These are phyloP conservation scores for Mycena rebaudengoi DNA, from an alignment of 768 basidiomycete genomes.

Conservation along the genomic window DNA sequence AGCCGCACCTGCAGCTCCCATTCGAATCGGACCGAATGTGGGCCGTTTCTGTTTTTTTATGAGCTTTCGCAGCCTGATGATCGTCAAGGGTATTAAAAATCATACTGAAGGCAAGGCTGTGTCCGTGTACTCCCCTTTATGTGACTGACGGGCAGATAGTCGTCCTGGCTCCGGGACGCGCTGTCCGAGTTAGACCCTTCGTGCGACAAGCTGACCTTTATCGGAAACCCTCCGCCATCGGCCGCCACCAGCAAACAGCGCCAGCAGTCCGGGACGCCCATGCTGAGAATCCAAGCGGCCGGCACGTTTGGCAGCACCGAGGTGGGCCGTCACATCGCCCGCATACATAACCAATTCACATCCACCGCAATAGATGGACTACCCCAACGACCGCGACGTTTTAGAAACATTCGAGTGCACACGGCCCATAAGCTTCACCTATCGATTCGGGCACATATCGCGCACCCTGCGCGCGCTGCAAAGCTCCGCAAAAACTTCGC, in stretches of 20 bases:
- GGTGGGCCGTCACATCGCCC: slow-evolving; percentile 48
- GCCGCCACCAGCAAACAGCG: slow-evolving; percentile 32
- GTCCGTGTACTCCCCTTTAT: neutral
- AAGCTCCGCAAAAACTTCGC: slow-evolving; percentile 85
- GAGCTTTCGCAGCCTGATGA: neutral
- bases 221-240: slow-evolving; percentile 69
- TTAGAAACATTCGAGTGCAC: slow-evolving; percentile 90
- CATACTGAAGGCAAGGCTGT: slow-evolving; percentile 75
- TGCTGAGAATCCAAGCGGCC: slow-evolving; percentile 81
- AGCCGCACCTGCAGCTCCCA: slow-evolving; percentile 80
- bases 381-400: slow-evolving; percentile 91
- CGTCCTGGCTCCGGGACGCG: slow-evolving; percentile 94
- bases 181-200: slow-evolving; percentile 91
- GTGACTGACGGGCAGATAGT: too few relatives aligned
- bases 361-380: slow-evolving; percentile 78
- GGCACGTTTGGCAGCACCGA: slow-evolving; percentile 90
- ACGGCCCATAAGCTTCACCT: slow-evolving; percentile 75
- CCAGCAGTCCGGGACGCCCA: slow-evolving; percentile 53
- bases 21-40: slow-evolving; percentile 77
- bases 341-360: neutral
- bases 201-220: slow-evolving; percentile 85
- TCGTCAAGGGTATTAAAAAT: slow-evolving; percentile 72
- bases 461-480: slow-evolving; percentile 79
- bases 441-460: slow-evolving; percentile 81
- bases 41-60: slow-evolving; percentile 30